phyloP scores from a whole-genome alignment of 805 yeast genomes.

The Suhomyces sp. region DNA sequence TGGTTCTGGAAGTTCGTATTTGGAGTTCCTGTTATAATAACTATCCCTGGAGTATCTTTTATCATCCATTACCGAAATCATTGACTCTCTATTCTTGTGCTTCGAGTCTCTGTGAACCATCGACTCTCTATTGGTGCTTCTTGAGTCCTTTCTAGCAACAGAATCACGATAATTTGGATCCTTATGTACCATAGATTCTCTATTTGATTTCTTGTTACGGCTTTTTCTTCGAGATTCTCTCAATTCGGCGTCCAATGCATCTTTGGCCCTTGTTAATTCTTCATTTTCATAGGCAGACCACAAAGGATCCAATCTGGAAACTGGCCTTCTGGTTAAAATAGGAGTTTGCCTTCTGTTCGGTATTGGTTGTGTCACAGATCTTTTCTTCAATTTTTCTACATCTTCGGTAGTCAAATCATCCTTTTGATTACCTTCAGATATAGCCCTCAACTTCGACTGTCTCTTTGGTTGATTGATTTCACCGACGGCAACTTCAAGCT shows the following conservation, averaged over 20 bases:
- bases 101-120: constrained; percentile 10
- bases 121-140: constrained; percentile 8
- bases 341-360: constrained; percentile 34
- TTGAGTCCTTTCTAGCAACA: constrained; percentile 10
- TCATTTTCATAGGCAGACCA: constrained; percentile 52
- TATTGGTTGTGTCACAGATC: constrained; percentile 47
- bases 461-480: constrained; percentile 38
- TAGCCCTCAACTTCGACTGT: constrained; percentile 36
- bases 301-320: constrained; percentile 57
- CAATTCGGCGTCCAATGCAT: constrained; percentile 38
- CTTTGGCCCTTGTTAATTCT: constrained; percentile 44
- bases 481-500: constrained; percentile 25
- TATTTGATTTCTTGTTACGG: constrained; percentile 10
- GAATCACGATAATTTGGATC: constrained; percentile 25
- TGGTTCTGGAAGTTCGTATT: constrained; percentile 39
- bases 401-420: constrained; percentile 45
- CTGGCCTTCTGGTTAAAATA: constrained; percentile 52
- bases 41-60: constrained; percentile 21
- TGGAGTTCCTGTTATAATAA: constrained; percentile 13
- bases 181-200: constrained; percentile 9
- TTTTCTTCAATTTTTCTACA: constrained; percentile 41
- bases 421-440: constrained; percentile 31
- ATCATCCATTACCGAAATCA: constrained; percentile 32
- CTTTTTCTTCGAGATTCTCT: constrained; percentile 19
- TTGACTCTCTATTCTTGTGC: constrained; percentile 30